Percentiles rank a stretch among this genome's conserved stretches.
These are phyloP conservation scores for Fraxinus baroniana DNA, from an alignment of 305 asterid genomes.

Conservation along the genomic window DNA sequence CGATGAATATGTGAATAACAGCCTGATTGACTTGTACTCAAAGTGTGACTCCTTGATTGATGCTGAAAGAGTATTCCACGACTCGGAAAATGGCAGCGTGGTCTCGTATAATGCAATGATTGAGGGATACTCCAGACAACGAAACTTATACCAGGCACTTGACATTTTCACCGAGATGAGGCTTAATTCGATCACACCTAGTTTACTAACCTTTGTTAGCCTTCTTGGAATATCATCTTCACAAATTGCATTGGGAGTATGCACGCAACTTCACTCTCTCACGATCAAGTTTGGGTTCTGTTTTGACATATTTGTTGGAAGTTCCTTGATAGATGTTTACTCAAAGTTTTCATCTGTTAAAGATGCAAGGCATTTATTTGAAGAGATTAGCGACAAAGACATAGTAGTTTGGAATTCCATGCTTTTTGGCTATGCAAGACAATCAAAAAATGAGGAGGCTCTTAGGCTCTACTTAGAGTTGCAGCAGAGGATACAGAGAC, in stretches of 20 bases:
- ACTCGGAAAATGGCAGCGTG: slow-evolving; percentile 10
- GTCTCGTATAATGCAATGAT: slow-evolving; percentile 40
- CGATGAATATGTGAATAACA: slow-evolving; percentile 41
- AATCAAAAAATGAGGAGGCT: slow-evolving; percentile 37
- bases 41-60: slow-evolving; percentile 36
- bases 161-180: slow-evolving; percentile 44
- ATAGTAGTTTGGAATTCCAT: slow-evolving; percentile 50
- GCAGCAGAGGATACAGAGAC: slow-evolving; percentile 16
- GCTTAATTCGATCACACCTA: slow-evolving; percentile 30
- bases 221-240: slow-evolving; percentile 45
- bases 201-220: slow-evolving; percentile 35
- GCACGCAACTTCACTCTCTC: slow-evolving; percentile 40
- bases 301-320: slow-evolving; percentile 34
- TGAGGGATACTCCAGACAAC: slow-evolving; percentile 39
- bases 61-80: slow-evolving; percentile 32
- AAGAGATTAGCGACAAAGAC: slow-evolving; percentile 39
- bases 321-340: slow-evolving; percentile 42
- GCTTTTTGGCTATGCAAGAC: slow-evolving; percentile 35
- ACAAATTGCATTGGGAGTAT: slow-evolving; percentile 17
- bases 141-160: slow-evolving; percentile 26
- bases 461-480: slow-evolving; percentile 34
- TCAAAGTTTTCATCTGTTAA: slow-evolving; percentile 29
- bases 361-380: slow-evolving; percentile 39
- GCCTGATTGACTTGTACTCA: slow-evolving; percentile 47
- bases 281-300: slow-evolving; percentile 36